Conservation (phyloP, 1,284 basidiomycete species). For the Cryptococcus sp. region DNA sequence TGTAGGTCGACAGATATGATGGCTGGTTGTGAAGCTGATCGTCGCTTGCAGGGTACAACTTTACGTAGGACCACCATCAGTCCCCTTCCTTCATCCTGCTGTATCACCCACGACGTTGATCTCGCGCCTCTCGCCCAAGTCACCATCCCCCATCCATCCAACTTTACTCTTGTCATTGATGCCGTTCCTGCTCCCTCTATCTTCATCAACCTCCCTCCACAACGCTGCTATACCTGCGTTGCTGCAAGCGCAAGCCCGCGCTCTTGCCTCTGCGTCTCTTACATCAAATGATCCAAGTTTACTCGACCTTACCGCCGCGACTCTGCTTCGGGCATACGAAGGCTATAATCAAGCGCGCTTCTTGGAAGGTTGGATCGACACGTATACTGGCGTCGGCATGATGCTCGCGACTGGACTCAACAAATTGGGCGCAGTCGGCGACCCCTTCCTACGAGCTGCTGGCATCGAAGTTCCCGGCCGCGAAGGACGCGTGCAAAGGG, state of each 20-base stretch:
- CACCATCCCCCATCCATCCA: slow-evolving; percentile 34
- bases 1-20: slow-evolving; percentile 30
- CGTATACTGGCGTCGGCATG: slow-evolving; percentile 21
- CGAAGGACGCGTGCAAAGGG: slow-evolving; percentile 17
- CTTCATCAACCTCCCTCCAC: slow-evolving; percentile 22
- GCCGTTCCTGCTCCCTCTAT: slow-evolving; percentile 24
- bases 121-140: slow-evolving; percentile 25
- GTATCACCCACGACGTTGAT: slow-evolving; percentile 30
- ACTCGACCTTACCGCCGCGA: slow-evolving; percentile 41
- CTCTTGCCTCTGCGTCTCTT: slow-evolving; percentile 26
- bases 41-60: slow-evolving; percentile 29
- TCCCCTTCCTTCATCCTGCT: slow-evolving; percentile 20
- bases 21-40: background rate
- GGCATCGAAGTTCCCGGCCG: slow-evolving; percentile 1
- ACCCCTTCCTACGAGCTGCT: slow-evolving; percentile 18
- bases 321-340: slow-evolving; percentile 25
- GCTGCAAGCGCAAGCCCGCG: slow-evolving; percentile 28
- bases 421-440: slow-evolving; percentile 36
- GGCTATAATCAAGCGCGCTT: slow-evolving; percentile 33
- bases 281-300: slow-evolving; percentile 33
- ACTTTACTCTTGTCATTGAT: slow-evolving; percentile 37
- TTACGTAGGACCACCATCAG: slow-evolving; percentile 21
- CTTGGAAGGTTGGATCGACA: slow-evolving; percentile 46
- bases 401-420: slow-evolving; percentile 35
- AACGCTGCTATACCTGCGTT: slow-evolving; percentile 15